Percentiles rank a stretch among this genome's conserved stretches.
These are phyloP conservation scores for Erucastrum elatum DNA, from an alignment of 345 rosid species.

Conservation along the genomic window DNA sequence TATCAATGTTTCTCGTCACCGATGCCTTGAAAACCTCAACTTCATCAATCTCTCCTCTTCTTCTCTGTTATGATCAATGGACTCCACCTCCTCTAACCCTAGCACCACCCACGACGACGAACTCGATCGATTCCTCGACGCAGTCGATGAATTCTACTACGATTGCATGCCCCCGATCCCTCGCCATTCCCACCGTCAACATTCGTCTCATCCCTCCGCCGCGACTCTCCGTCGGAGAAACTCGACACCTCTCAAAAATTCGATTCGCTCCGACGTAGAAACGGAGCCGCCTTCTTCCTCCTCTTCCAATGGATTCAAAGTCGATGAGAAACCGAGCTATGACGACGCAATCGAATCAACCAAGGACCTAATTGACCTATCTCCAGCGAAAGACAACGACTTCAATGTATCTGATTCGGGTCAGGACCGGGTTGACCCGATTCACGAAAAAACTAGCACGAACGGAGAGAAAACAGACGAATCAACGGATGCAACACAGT, in stretches of 20 bases:
- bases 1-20: slow-evolving; percentile 26
- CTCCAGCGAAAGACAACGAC: background rate
- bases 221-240: slow-evolving; percentile 44
- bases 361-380: background rate
- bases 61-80: slow-evolving; percentile 18
- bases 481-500: background rate
- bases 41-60: slow-evolving; percentile 12
- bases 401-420: slow-evolving; percentile 22
- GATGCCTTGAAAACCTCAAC: background rate
- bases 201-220: slow-evolving; percentile 31
- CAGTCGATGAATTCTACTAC: slow-evolving; percentile 55
- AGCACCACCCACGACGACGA: background rate
- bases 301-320: slow-evolving; percentile 4
- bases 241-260: slow-evolving; percentile 3
- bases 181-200: slow-evolving; percentile 39
- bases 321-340: background rate
- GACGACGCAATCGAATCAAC: slow-evolving; percentile 11
- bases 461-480: slow-evolving; percentile 15
- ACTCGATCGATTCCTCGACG: slow-evolving; percentile 51
- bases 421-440: slow-evolving; percentile 29
- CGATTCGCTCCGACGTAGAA: background rate
- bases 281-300: slow-evolving; percentile 3
- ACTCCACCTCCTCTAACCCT: slow-evolving; percentile 28
- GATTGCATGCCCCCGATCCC: slow-evolving; percentile 40
- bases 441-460: background rate